Evolutionary conservation across 1,139 yeast genomes (phyloP), one percentile per base, ranked within the genome.

Genomic region (Trichomonascaceae sp.): DNA sequence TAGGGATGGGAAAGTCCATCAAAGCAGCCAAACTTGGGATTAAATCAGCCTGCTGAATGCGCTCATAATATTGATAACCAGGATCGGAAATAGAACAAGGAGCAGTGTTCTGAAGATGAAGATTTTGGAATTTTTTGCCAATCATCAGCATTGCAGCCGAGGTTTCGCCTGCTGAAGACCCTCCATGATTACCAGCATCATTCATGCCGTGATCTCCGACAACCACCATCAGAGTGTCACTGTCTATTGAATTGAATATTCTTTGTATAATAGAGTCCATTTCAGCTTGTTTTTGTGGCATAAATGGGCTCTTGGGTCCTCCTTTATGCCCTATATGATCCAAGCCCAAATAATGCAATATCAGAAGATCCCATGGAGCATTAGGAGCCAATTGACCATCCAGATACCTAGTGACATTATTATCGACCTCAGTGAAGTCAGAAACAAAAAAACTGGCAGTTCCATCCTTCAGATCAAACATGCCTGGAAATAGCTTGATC

Each of bases 241-340:
- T 79, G 45, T 77, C 75, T 2, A 80, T 66, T 8, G 75, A 70
- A 0, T 72, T 66, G 65, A 82, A 89, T 0, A 93, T 68, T 41
- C 74, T 64, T 52, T 76, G 59, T 7, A 90, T 73, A 1, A 93
- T 78, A 0, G 57, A 62, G 67, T 93, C 97, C 96, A 93, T 89
- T 69, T 93, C 99, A 7, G 56, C 57, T 59, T 90, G 98, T 63
- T 93, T 93, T 0, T 73, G 74, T 1, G 82, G 80, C 99, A 95
- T 93, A 62, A 82, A 84, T 0, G 77, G 71, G 6, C 96, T 88
- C 3, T 74, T 64, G 0, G 99, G 95, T 0, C 99, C 99, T 43
- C 96, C 95, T 66, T 90, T 91, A 68, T 95, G 99, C 1, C 99
- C 99, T 62, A 95, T 95, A 68, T 95, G 99, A 67, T 95, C 99